Percentiles rank a stretch among this genome's conserved stretches.
Evolutionary conservation across 306 rosid species (phyloP).

Genomic region (Begonia loranthoides): DNA sequence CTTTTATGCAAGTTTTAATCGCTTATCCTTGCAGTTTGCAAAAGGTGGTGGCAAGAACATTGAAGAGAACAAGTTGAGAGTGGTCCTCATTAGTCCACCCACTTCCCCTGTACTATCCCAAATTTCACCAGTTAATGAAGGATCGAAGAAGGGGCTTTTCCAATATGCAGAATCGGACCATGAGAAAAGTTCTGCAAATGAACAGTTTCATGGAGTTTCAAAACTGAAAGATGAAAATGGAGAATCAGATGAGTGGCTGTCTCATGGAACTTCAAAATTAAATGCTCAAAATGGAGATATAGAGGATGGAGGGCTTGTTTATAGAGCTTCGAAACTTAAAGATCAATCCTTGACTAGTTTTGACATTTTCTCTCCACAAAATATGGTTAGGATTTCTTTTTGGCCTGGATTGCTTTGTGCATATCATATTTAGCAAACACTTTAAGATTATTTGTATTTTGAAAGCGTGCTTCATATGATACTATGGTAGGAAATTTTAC

Average conservation of each 20-base stretch:
- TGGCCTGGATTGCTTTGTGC: too few relatives aligned
- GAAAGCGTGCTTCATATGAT: too few relatives aligned
- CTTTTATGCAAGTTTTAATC: constrained; percentile 9
- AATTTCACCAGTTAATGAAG: constrained; percentile 38
- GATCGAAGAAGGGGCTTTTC: constrained; percentile 25
- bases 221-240: too few relatives aligned
- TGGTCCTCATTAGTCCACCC: constrained; percentile 45
- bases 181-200: too few relatives aligned
- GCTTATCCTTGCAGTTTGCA: constrained; percentile 38
- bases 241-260: too few relatives aligned
- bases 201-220: too few relatives aligned
- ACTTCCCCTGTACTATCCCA: constrained; percentile 36
- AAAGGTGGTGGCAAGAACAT: constrained; percentile 50
- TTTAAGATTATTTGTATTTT: too few relatives aligned
- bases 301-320: not conserved
- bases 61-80: constrained; percentile 74
- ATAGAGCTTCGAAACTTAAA: constrained; percentile 4
- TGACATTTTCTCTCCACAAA: constrained; percentile 17
- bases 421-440: too few relatives aligned
- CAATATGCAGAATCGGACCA: not conserved
- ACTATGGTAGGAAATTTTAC: too few relatives aligned
- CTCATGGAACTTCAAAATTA: constrained; percentile 1
- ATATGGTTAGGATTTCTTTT: constrained; percentile 27
- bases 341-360: constrained; percentile 1
- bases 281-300: not conserved